phyloP scores from a whole-genome alignment of 2,329 filamentous ascomycete species.

The Aureobasidium lini region DNA sequence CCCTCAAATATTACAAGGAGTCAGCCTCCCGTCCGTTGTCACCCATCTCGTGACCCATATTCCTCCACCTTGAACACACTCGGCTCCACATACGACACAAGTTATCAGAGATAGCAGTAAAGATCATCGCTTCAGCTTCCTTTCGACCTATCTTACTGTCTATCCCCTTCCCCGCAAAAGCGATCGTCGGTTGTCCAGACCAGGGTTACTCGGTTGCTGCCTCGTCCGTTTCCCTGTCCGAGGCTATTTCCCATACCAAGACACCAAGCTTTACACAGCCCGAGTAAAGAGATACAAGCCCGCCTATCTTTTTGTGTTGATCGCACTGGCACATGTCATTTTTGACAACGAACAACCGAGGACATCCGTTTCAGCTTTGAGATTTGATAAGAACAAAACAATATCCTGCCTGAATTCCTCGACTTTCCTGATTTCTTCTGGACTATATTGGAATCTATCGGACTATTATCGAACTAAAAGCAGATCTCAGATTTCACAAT shows the following conservation, averaged over 20 bases:
- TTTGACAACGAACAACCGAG: background rate
- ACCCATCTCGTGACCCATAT: background rate
- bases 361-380: constrained; percentile 1
- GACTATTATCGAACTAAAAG: background rate
- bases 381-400: background rate
- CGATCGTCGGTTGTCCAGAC: constrained; percentile 7
- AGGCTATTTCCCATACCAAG: background rate
- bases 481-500: background rate
- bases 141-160: background rate
- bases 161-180: constrained; percentile 3
- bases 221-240: background rate
- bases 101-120: background rate
- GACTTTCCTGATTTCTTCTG: background rate
- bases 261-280: constrained; percentile 9
- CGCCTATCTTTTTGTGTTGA: background rate
- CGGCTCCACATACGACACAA: background rate
- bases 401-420: background rate
- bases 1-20: background rate
- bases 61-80: background rate
- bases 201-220: background rate
- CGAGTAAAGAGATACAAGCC: background rate
- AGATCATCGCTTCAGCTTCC: constrained; percentile 3
- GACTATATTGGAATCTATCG: background rate
- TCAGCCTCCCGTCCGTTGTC: constrained; percentile 4
- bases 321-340: constrained; percentile 10